Evolutionary conservation across 75 land plant species (phyloP), one percentile per base, ranked within the genome.

Genomic region (Chamaecyparis obtusa): DNA sequence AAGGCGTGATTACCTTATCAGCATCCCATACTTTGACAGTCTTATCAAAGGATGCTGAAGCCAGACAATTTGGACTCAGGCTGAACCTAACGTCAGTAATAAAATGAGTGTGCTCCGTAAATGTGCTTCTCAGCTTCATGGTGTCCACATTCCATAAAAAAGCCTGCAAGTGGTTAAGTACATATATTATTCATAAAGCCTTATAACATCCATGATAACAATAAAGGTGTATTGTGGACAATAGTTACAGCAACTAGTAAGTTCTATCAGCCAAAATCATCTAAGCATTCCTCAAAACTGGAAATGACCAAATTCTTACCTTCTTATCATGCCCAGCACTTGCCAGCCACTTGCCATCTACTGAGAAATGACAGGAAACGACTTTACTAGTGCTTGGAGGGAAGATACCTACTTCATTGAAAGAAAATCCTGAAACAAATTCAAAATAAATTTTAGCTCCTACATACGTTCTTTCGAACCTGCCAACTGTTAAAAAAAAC

Each of bases 301-400:
- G 24, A 83, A 55, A 44, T n/a, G 36, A 30, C 43, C 46, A 86
- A 67, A 36, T 27, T 39, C 17, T 88, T 89, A 93, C 97, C 97
- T 92, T 95, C 85, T 93, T 95, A 78, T 95, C 97, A 93, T 94
- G 96, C 16, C 97, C 97, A 69, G 93, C 97, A 91, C 93, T 95
- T 49, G 97, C 97, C 33, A 95, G 87, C 39, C 91, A 78, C 87
- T 93, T 95, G 14, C 97, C 97, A 88, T 95, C 94, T 21, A 92
- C 91, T 43, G 97, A 95, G 83, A 95, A 95, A 87, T 95, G 96
- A 83, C 97, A 95, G 87, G 92, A 93, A 44, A 90, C 90, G 64
- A 95, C 95, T 89, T 92, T 94, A 84, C 84, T 88, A 36, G 85
- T 90, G 46, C 94, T 93, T 69, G 93, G 87, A 10, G 90, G 91